phyloP scores from a whole-genome alignment of 2,329 filamentous ascomycete species.

The Penicillium sp. region DNA sequence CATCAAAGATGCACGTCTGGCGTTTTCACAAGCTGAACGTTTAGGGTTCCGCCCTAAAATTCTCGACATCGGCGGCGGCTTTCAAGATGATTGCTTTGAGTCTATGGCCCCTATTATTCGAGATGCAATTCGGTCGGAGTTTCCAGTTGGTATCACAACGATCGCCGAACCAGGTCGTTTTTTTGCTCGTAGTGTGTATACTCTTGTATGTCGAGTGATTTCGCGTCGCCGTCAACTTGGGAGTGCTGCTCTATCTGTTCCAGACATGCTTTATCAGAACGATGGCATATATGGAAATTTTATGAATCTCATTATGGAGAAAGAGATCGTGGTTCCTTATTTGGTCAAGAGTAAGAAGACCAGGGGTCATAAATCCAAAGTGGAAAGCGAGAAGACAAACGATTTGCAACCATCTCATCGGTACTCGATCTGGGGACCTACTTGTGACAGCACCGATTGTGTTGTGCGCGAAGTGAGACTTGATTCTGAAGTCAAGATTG shows the following conservation, averaged over 20 bases:
- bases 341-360: slow-evolving; percentile 5
- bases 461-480: slow-evolving; percentile 17
- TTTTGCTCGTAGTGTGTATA: slow-evolving; percentile 23
- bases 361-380: not conserved
- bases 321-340: slow-evolving; percentile 10
- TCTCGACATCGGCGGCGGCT: slow-evolving; percentile 31
- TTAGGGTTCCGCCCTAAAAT: slow-evolving; percentile 17
- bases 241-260: not conserved
- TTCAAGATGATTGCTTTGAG: slow-evolving; percentile 24
- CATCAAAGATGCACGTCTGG: slow-evolving; percentile 17
- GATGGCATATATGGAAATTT: slow-evolving; percentile 32
- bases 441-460: slow-evolving; percentile 28
- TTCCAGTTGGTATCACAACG: slow-evolving; percentile 9
- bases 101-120: slow-evolving; percentile 13
- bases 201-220: slow-evolving; percentile 24
- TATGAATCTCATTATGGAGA: slow-evolving; percentile 16
- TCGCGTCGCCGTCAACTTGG: slow-evolving; percentile 17
- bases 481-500: slow-evolving; percentile 18
- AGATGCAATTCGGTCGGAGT: slow-evolving; percentile 6
- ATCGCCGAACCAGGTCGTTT: slow-evolving; percentile 30
- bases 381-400: not conserved
- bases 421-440: slow-evolving; percentile 32
- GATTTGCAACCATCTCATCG: slow-evolving; percentile 3
- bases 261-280: slow-evolving; percentile 31
- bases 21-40: slow-evolving; percentile 14